A percentile compares a stretch with the other conserved stretches of the same genome.
phyloP scores from a whole-genome alignment of 306 rosid genomes.

The Inga laurina region DNA sequence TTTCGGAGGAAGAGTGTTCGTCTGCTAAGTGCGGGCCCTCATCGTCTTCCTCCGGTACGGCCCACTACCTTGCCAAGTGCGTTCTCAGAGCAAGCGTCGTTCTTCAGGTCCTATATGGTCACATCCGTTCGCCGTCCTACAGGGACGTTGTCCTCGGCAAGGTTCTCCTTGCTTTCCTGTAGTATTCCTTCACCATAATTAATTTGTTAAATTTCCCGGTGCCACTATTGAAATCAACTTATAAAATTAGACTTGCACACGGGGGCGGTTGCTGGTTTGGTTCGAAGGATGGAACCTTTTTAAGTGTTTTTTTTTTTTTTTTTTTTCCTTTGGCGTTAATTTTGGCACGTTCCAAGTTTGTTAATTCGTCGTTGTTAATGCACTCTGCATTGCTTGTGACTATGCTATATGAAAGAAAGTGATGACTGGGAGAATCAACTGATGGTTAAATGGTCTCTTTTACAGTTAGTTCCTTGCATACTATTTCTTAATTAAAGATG shows the following conservation, averaged over 20 bases:
- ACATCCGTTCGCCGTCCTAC: conserved; percentile 70
- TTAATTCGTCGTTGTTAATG: neutral
- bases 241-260: neutral
- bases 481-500: neutral
- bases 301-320: no score
- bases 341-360: neutral
- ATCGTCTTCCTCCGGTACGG: conserved; percentile 48
- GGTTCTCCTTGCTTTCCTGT: conserved; percentile 35
- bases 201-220: neutral
- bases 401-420: neutral
- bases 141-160: conserved; percentile 84
- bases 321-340: neutral
- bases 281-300: neutral
- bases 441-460: neutral
- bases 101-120: conserved; percentile 80
- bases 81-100: conserved; percentile 75
- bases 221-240: neutral
- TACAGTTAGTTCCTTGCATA: neutral
- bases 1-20: conserved; percentile 90
- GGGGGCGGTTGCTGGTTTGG: conserved; percentile 10
- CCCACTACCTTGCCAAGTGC: conserved; percentile 83
- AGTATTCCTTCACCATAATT: neutral
- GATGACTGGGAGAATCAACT: neutral
- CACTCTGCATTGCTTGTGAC: conserved; percentile 1
- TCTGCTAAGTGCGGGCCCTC: conserved; percentile 72